These are phyloP conservation scores for Phytophthora ramorum DNA, from an alignment of 352 stramenopile species.

Conservation along the genomic window DNA sequence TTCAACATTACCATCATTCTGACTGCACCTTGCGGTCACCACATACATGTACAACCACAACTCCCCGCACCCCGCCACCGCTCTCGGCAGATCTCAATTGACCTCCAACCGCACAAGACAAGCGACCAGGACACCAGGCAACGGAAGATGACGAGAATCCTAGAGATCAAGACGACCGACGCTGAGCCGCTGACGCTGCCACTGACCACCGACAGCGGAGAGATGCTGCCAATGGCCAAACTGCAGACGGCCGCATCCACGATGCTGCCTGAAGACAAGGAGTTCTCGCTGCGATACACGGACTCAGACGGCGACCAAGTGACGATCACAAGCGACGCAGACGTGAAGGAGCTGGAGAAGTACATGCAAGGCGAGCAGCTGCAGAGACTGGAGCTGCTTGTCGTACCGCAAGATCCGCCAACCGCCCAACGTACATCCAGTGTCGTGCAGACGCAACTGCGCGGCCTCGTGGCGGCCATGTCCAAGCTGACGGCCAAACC, in stretches of 20 bases:
- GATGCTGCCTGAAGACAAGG: slow-evolving; percentile 24
- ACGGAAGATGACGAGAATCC: slow-evolving; percentile 20
- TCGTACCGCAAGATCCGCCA: slow-evolving; percentile 18
- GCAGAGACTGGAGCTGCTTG: slow-evolving; percentile 37
- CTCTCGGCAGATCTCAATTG: slow-evolving; percentile 35
- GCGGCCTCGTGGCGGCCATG: slow-evolving; percentile 58
- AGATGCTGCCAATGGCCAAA: neutral
- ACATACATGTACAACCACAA: too few relatives aligned
- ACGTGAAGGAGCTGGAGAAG: slow-evolving; percentile 53
- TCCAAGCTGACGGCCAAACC: slow-evolving; percentile 52
- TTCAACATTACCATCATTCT: too few relatives aligned
- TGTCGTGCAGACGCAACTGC: slow-evolving; percentile 52
- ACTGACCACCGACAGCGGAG: slow-evolving; percentile 6
- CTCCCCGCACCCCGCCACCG: too few relatives aligned
- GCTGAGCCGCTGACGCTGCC: slow-evolving; percentile 27
- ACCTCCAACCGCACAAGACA: slow-evolving; percentile 11
- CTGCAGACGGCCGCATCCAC: slow-evolving; percentile 23
- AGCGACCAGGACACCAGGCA: neutral
- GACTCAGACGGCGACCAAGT: slow-evolving; percentile 69
- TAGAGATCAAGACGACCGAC: slow-evolving; percentile 34
- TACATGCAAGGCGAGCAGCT: slow-evolving; percentile 65
- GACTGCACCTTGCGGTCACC: too few relatives aligned
- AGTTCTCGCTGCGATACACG: slow-evolving; percentile 53
- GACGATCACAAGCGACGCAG: slow-evolving; percentile 57
- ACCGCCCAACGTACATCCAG: slow-evolving; percentile 10